Conservation (phyloP, 2,329 filamentous ascomycete genomes). For the Sarocladiaceae sp. region DNA sequence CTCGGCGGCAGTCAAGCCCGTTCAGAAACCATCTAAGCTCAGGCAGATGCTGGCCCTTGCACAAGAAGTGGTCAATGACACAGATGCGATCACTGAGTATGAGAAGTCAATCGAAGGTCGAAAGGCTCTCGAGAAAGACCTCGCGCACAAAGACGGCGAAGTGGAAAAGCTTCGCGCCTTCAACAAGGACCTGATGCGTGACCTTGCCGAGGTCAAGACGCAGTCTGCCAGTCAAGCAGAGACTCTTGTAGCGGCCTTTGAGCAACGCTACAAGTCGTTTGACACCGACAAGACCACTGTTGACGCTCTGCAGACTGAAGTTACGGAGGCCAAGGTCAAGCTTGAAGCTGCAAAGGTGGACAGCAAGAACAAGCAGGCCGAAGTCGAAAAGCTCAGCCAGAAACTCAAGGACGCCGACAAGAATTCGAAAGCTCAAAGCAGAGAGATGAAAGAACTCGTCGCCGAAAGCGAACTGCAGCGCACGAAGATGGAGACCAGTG, state of each 20-base stretch:
- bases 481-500: conserved; percentile 16
- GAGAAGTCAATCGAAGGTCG: conserved; percentile 18
- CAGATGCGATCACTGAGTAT: conserved; percentile 20
- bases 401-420: conserved; percentile 14
- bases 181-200: conserved; percentile 18
- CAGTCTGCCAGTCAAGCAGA: conserved; percentile 15
- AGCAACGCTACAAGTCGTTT: conserved; percentile 19
- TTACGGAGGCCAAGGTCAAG: conserved; percentile 33
- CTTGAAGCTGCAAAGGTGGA: conserved; percentile 34
- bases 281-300: conserved; percentile 19
- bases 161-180: conserved; percentile 19
- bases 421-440: conserved; percentile 14
- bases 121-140: conserved; percentile 17
- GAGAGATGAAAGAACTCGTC: conserved; percentile 21
- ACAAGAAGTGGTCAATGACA: conserved; percentile 21
- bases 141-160: conserved; percentile 18
- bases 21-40: conserved; percentile 19
- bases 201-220: conserved; percentile 17
- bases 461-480: conserved; percentile 20
- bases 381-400: conserved; percentile 33
- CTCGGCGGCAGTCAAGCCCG: conserved; percentile 7
- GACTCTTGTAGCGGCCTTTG: conserved; percentile 18
- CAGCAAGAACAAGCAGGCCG: conserved; percentile 33
- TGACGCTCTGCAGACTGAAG: conserved; percentile 39
- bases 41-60: conserved; percentile 20